Evolutionary conservation across 177 flowering plant species (phyloP), one percentile per base, ranked within the genome.

Genomic region (Vitis hybrid): DNA sequence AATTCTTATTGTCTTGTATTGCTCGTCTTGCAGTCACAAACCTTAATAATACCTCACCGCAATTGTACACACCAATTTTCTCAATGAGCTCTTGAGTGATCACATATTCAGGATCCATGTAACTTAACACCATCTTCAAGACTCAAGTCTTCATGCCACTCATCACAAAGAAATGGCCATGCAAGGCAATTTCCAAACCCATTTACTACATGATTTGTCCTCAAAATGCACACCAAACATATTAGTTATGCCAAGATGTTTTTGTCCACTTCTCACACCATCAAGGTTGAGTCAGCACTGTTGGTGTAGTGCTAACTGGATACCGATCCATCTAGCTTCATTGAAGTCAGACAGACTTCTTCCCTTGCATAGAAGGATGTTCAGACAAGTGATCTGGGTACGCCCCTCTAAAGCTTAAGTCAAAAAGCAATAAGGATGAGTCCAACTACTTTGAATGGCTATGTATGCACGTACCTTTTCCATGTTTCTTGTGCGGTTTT

Each of bases 21-120:
- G 94, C 98, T 67, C 79, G 75, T 72, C 93, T 83, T 61, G 78
- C 87, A 2, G 97, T 93, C 18, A 94, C 79, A 34, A 96, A 78
- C 74, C 93, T 98, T 71, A 96, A 71, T 34, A 96, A 74, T 52
- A 96, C 73, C 65, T 94, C 97, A 2, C 97, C 99, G 65, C 92
- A 96, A 78, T 97, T 94, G 80, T 96, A 96, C 10, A 91, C 74
- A 69, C 93, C 99, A 61, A 97, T 96, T 81, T 96, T 96, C 75
- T 96, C 98, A 1, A 94, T 91, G 70, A 96, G 89, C 79, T 96
- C 95, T 78, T 86, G 93, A 50, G 91, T 91, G 65, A 91, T 76
- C 61, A 89, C 88, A 74, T 96, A 94, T 77, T 96, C 92, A 14
- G 98, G 99, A 73, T 96, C 99, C 93, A 96, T 87, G 52, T 94